Conservation (phyloP, 2,329 filamentous ascomycete genomes). For the Graphilbum ipis-grandicollis region DNA sequence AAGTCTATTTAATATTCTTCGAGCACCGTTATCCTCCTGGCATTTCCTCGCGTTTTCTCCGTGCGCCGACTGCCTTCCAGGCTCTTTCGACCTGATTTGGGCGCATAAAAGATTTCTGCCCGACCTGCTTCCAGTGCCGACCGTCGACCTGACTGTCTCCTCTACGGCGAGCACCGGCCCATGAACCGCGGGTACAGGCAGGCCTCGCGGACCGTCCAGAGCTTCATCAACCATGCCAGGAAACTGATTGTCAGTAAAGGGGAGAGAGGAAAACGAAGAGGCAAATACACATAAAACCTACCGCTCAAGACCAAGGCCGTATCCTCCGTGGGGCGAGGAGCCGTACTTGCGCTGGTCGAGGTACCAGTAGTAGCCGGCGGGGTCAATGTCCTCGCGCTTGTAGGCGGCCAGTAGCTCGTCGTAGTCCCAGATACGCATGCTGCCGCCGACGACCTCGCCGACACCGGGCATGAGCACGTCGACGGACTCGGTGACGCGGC, state of each 20-base stretch:
- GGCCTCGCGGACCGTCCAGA: slow-evolving; percentile 46
- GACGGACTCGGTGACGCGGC: slow-evolving; percentile 78
- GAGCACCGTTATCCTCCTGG: too few species aligned
- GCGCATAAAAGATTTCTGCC: too few species aligned
- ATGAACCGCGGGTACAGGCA: slow-evolving; percentile 71
- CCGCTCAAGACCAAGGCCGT: slow-evolving; percentile 62
- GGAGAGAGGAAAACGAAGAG: not conserved
- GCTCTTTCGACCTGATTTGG: too few species aligned
- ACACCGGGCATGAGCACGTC: slow-evolving; percentile 79
- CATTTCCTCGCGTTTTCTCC: too few species aligned
- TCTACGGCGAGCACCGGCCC: slow-evolving; percentile 59
- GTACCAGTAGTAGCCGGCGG: slow-evolving; percentile 93
- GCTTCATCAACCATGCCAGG: slow-evolving; percentile 45
- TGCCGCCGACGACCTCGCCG: slow-evolving; percentile 90
- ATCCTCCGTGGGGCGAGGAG: slow-evolving; percentile 19
- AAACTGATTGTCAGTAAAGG: slow-evolving; percentile 16
- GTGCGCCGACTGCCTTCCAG: too few species aligned
- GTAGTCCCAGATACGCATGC: slow-evolving; percentile 88
- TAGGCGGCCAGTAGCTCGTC: slow-evolving; percentile 83
- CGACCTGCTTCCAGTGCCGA: too few species aligned
- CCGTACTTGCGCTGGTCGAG: slow-evolving; percentile 96
- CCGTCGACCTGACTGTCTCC: too few species aligned
- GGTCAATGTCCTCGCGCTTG: slow-evolving; percentile 68
- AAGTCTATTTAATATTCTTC: too few species aligned
- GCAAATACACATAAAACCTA: not conserved